Conservation (phyloP, 176 grass and related monocot species). For the Triticum turgidum region DNA sequence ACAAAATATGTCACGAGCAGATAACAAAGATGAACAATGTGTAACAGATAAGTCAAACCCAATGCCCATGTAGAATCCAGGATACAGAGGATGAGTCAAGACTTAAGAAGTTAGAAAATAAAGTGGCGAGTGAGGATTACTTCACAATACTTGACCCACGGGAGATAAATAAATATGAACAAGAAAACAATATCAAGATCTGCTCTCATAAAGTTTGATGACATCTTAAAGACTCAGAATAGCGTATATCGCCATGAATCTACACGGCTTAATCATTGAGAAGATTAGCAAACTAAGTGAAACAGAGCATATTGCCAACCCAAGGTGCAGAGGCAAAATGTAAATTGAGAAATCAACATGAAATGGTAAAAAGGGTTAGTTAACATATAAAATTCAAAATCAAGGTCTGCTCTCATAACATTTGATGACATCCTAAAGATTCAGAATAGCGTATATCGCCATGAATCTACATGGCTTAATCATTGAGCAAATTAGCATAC, state of each 20-base stretch:
- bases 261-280: too few species aligned
- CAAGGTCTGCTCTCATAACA: conserved; percentile 26
- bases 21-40: not conserved
- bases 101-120: not conserved
- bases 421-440: conserved; percentile 25
- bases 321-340: not conserved
- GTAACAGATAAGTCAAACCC: too few species aligned
- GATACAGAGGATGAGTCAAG: not conserved
- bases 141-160: not conserved
- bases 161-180: too few species aligned
- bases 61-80: not conserved
- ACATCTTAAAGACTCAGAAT: too few species aligned
- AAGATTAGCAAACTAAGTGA: too few species aligned
- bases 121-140: not conserved
- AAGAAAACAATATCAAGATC: too few species aligned
- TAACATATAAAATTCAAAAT: not conserved
- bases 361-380: not conserved
- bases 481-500: conserved; percentile 27
- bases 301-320: too few species aligned
- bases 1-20: not conserved
- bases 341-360: not conserved
- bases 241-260: too few species aligned
- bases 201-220: too few species aligned
- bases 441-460: conserved; percentile 57
- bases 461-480: conserved; percentile 35